Evolutionary conservation across 768 basidiomycete species (phyloP).

Genomic region (Boletus subparvulus): DNA sequence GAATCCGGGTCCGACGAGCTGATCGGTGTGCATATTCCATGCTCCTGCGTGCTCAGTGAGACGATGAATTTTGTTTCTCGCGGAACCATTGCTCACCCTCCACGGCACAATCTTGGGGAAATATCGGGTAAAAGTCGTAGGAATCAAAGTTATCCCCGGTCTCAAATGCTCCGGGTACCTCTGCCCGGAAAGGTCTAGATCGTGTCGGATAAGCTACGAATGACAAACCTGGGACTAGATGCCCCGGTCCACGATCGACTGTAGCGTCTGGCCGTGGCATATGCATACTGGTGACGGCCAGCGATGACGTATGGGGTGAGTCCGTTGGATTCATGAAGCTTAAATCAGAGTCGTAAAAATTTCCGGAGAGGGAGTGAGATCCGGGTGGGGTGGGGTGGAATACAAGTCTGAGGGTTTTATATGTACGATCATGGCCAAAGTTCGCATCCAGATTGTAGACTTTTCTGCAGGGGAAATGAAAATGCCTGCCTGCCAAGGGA

Average conservation of each 20-base stretch:
- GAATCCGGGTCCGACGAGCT: not conserved
- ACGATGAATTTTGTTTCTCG: not conserved
- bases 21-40: not conserved
- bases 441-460: too few species aligned
- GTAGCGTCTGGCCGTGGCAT: not conserved
- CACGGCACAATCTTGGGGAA: not conserved
- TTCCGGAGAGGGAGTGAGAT: too few species aligned
- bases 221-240: not conserved
- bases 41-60: slow-evolving; percentile 4
- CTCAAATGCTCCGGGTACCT: not conserved
- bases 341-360: not conserved
- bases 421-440: not conserved
- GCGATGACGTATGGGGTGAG: rapidly evolving
- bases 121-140: not conserved
- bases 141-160: not conserved
- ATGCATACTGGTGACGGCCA: too few species aligned
- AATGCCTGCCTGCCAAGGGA: not conserved
- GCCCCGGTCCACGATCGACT: not conserved
- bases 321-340: not conserved
- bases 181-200: not conserved
- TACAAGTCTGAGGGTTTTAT: not conserved
- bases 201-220: not conserved
- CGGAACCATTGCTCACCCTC: slow-evolving; percentile 4
- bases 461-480: too few species aligned
- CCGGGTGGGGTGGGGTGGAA: too few species aligned